Conservation (phyloP, 768 basidiomycete species). For the Rhizopogon vesiculosus region DNA sequence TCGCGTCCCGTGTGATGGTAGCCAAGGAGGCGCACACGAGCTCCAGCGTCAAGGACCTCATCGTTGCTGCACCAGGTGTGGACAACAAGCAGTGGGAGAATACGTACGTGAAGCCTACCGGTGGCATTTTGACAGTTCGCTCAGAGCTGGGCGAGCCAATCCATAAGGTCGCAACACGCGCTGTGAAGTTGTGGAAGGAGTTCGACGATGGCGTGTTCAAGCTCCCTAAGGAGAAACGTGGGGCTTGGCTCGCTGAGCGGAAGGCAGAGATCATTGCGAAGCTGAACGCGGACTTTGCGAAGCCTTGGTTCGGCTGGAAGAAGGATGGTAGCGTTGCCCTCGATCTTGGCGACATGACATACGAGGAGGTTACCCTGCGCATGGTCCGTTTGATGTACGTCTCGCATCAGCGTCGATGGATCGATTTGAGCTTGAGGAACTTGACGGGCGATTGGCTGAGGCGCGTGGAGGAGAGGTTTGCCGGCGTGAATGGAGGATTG, state of each 20-base stretch:
- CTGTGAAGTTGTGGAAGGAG: conserved; percentile 97
- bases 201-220: conserved; percentile 97
- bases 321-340: conserved; percentile 81
- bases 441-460: conserved; percentile 96
- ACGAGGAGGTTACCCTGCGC: conserved; percentile 90
- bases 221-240: conserved; percentile 93
- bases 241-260: conserved; percentile 80
- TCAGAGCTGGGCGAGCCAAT: conserved; percentile 99
- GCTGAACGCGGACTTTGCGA: conserved; percentile 92
- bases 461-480: conserved; percentile 92
- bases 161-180: conserved; percentile 97
- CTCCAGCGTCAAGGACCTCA: conserved; percentile 92
- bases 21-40: conserved; percentile 98
- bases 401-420: conserved; percentile 86
- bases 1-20: conserved; percentile 97
- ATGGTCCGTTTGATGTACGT: conserved; percentile 96
- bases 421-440: conserved; percentile 88
- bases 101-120: conserved; percentile 90
- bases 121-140: conserved; percentile 93
- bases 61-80: conserved; percentile 91
- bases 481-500: conserved; percentile 75
- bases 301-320: conserved; percentile 98
- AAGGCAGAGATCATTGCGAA: conserved; percentile 87
- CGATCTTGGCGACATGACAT: conserved; percentile 95
- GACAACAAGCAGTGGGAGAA: conserved; percentile 89